A percentile compares a stretch with the other conserved stretches of the same genome.
phyloP scores from a whole-genome alignment of 805 yeast species.

The Myxozyma udenii region DNA sequence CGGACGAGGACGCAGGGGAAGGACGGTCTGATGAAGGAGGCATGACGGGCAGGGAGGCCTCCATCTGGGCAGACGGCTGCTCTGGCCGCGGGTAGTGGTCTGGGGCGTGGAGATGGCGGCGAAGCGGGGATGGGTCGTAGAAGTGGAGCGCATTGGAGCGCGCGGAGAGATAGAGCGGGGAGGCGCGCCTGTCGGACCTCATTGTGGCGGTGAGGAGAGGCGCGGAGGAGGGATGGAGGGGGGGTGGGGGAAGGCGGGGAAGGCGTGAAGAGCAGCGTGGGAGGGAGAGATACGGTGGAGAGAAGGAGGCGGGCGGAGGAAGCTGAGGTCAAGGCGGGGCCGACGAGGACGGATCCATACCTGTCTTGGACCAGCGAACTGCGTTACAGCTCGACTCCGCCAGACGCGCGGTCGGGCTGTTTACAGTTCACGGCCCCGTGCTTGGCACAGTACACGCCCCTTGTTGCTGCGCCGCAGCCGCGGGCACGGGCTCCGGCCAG shows the following conservation, averaged over 20 bases:
- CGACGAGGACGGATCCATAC: too few species aligned
- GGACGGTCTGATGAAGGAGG: not conserved
- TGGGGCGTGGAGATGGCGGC: conserved; percentile 20
- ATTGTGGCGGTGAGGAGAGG: conserved; percentile 2
- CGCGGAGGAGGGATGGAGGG: not conserved
- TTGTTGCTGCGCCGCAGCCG: not conserved
- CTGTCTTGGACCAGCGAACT: too few species aligned
- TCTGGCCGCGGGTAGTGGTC: conserved; percentile 19
- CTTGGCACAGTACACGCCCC: not conserved
- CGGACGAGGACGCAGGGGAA: not conserved
- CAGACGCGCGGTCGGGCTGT: too few species aligned
- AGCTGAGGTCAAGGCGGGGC: not conserved
- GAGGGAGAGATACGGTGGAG: not conserved
- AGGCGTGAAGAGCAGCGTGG: not conserved
- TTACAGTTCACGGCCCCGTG: not conserved
- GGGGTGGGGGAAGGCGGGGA: not conserved
- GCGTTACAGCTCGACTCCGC: too few species aligned
- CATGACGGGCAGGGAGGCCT: not conserved
- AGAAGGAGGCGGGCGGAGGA: conserved; percentile 1
- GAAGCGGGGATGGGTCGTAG: conserved; percentile 29
- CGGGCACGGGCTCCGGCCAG: not conserved
- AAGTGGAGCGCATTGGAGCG: conserved; percentile 31
- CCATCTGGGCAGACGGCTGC: not conserved
- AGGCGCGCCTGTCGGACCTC: conserved; percentile 23
- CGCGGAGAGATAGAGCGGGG: conserved; percentile 31